Evolutionary conservation across 2,329 filamentous ascomycete genomes (phyloP), one percentile per base, ranked within the genome.

Genomic region (Cadophora sp.): DNA sequence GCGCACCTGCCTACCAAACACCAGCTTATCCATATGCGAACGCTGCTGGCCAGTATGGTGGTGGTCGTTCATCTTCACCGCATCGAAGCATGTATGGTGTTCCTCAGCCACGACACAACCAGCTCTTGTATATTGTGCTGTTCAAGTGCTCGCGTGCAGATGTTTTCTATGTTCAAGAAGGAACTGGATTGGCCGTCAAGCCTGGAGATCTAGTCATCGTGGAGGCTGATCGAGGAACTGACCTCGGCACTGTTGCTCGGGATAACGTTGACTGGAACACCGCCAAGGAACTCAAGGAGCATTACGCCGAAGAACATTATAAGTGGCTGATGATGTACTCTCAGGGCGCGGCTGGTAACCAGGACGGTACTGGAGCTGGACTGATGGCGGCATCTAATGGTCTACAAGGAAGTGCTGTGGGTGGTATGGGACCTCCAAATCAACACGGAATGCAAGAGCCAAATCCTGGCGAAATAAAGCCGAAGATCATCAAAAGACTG

Each of bases 311-410:
- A 78, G 94, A 98, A 78, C 96, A 99, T 79, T 97, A 97, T 82
- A 94, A 94, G 76, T 98, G 95, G 93, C 86, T 99, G 64, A 97
- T 98, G 92, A 96, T 98, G 92, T 99, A 97, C 79, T 97, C 94
- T 1, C 91, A 94, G 78, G 92, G 89, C 77, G 92, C 88, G 8
- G 86, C 86, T 43, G 86, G 84, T 26, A 86, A 84, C 26, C 85
- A 89, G 66, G 89, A 90, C 70, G 85, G 87, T 27, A 82, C 86
- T 7, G 85, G 86, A 43, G 85, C 86, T 62, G 89, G 90, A 31
- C 83, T 90, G 63, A 85, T 91, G 80, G 86, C 90, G 11, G 86
- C 87, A 16, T 83, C 90, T 16, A 89, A 86, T 73, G 86, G 87
- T 56, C 82, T 90, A 68, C 88, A 89, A 70, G 89, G 88, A 65